phyloP scores from a whole-genome alignment of 495 filamentous ascomycete species.

The Daldinia caldariorum region DNA sequence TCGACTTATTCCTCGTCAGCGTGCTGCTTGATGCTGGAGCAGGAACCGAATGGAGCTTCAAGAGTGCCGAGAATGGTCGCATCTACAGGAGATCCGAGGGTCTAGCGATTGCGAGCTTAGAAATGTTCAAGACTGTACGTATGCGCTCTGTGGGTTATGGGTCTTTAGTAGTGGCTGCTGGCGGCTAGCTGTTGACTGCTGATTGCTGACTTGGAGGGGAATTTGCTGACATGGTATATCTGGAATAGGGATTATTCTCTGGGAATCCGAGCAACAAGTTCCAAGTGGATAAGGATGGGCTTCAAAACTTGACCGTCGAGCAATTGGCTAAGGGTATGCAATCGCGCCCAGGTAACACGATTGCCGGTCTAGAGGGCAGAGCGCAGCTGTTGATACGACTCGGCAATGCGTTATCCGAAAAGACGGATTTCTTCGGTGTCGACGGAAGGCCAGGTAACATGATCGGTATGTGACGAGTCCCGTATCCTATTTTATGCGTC shows the following conservation, averaged over 20 bases:
- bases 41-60: constrained; percentile 86
- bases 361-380: constrained; percentile 88
- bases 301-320: constrained; percentile 79
- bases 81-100: constrained; percentile 89
- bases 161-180: not conserved
- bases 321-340: constrained; percentile 80
- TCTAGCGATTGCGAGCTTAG: constrained; percentile 89
- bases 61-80: constrained; percentile 87
- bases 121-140: constrained; percentile 87
- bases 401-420: constrained; percentile 74
- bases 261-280: constrained; percentile 81
- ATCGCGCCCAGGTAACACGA: constrained; percentile 79
- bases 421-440: constrained; percentile 85
- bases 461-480: constrained; percentile 72
- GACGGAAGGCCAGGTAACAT: constrained; percentile 91
- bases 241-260: constrained; percentile 80
- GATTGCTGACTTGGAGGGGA: not conserved
- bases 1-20: constrained; percentile 90
- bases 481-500: not conserved
- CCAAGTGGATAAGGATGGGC: constrained; percentile 86
- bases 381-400: constrained; percentile 81
- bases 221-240: constrained; percentile 20
- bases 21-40: constrained; percentile 90
- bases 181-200: too few relatives aligned
- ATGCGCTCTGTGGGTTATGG: not conserved